These are phyloP conservation scores for Hanseniaspora guilliermondii DNA, from an alignment of 805 yeast species.

Conservation along the genomic window DNA sequence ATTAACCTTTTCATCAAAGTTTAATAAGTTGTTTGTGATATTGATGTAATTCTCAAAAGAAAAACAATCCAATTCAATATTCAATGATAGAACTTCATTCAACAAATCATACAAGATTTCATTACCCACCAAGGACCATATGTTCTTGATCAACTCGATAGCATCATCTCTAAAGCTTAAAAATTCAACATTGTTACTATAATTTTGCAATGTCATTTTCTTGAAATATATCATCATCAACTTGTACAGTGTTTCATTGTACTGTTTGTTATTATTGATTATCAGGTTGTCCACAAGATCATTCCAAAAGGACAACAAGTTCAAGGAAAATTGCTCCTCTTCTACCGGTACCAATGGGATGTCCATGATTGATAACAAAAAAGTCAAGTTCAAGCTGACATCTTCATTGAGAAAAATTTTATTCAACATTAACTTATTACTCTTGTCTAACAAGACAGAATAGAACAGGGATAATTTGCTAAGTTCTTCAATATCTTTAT, in stretches of 20 bases:
- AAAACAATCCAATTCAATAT: neutral
- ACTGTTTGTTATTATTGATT: neutral
- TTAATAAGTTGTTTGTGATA: neutral
- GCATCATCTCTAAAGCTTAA: constrained; percentile 53
- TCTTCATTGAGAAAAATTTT: neutral
- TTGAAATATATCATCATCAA: neutral
- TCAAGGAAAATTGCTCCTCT: neutral
- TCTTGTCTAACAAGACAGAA: constrained; percentile 26
- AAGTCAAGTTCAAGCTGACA: neutral
- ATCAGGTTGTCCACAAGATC: neutral
- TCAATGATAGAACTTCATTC: neutral
- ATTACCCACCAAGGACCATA: constrained; percentile 52
- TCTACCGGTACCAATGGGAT: neutral
- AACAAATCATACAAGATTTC: neutral
- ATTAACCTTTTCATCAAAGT: constrained; percentile 18
- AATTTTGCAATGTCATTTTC: neutral
- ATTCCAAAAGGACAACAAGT: neutral
- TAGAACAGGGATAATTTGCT: constrained; percentile 26
- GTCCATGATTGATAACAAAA: neutral
- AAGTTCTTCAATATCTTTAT: constrained; percentile 23
- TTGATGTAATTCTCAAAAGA: constrained; percentile 13
- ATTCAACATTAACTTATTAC: constrained; percentile 20
- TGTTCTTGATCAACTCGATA: constrained; percentile 60
- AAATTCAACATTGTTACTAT: neutral
- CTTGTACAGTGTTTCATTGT: neutral